Conservation (phyloP, 139 green algal genomes). For the Chlorella sp. region DNA sequence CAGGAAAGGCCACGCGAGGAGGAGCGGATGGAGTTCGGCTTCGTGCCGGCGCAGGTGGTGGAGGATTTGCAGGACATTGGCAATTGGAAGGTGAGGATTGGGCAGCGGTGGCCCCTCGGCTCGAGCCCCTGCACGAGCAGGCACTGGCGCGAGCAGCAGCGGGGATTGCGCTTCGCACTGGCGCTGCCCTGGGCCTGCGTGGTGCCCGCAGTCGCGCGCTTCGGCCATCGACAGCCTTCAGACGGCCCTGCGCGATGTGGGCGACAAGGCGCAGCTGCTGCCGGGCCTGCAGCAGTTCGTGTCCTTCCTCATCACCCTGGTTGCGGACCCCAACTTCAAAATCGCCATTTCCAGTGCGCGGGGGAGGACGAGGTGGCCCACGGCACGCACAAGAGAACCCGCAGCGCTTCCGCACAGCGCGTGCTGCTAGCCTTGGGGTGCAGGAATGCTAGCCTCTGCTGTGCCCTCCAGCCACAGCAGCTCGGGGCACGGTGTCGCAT, state of each 20-base stretch:
- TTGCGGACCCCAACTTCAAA: slow-evolving; percentile 79
- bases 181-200: too few relatives aligned
- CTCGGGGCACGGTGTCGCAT: too few relatives aligned
- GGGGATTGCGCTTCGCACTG: too few relatives aligned
- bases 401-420: too few relatives aligned
- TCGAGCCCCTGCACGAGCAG: neutral
- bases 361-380: too few relatives aligned
- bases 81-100: slow-evolving; percentile 63
- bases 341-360: slow-evolving; percentile 48
- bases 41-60: slow-evolving; percentile 44
- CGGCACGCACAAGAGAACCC: too few relatives aligned
- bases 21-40: slow-evolving; percentile 46
- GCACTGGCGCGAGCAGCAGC: too few relatives aligned
- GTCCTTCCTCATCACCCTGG: slow-evolving; percentile 54
- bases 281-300: slow-evolving; percentile 50
- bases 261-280: slow-evolving; percentile 30
- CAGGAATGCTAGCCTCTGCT: too few relatives aligned
- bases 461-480: too few relatives aligned
- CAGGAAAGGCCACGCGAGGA: too few relatives aligned
- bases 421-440: too few relatives aligned
- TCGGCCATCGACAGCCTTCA: slow-evolving; percentile 62
- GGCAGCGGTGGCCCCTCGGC: neutral
- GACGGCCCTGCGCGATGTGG: slow-evolving; percentile 30
- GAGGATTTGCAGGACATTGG: slow-evolving; percentile 53
- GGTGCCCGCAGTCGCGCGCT: slow-evolving; percentile 29